Evolutionary conservation across 768 basidiomycete species (phyloP).

Genomic region (Phaffia tasmanica): DNA sequence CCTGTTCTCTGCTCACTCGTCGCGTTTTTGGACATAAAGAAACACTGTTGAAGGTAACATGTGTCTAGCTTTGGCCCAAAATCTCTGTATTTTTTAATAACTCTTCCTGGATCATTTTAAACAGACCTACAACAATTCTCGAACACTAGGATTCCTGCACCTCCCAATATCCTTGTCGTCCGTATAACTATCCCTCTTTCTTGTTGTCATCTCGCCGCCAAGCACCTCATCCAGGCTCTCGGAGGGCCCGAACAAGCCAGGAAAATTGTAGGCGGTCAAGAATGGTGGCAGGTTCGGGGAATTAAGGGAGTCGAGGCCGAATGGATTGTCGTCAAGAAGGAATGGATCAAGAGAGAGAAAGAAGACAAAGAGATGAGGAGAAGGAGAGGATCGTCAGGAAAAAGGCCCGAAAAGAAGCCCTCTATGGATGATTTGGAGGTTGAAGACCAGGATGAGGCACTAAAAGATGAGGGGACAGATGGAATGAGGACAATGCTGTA

Average conservation of each 20-base stretch:
- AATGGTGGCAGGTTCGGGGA: conserved; percentile 96
- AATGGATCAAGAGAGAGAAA: conserved; percentile 42
- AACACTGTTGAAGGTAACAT: conserved; percentile 13
- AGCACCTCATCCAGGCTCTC: conserved; percentile 59
- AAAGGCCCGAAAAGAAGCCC: conserved; percentile 13
- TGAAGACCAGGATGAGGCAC: conserved; percentile 45
- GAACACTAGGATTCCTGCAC: conserved; percentile 66
- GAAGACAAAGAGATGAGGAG: conserved; percentile 21
- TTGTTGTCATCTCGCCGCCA: conserved; percentile 64
- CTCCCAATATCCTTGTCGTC: conserved; percentile 69
- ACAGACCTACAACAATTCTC: conserved; percentile 35
- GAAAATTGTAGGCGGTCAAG: conserved; percentile 69
- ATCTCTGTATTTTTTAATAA: not conserved
- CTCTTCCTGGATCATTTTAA: not conserved
- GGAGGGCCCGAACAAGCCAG: conserved; percentile 65
- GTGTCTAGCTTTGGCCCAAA: conserved; percentile 32
- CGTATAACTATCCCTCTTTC: conserved; percentile 57
- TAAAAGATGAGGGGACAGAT: conserved; percentile 33
- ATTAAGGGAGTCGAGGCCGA: conserved; percentile 71
- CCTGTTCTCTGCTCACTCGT: not conserved
- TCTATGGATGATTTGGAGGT: conserved; percentile 2
- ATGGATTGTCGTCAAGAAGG: conserved; percentile 77
- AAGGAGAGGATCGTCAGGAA: conserved; percentile 27
- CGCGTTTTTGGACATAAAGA: not conserved
- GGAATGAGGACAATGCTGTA: conserved; percentile 35